Evolutionary conservation across 306 rosid species (phyloP).

Genomic region (Dicorynia guianensis): DNA sequence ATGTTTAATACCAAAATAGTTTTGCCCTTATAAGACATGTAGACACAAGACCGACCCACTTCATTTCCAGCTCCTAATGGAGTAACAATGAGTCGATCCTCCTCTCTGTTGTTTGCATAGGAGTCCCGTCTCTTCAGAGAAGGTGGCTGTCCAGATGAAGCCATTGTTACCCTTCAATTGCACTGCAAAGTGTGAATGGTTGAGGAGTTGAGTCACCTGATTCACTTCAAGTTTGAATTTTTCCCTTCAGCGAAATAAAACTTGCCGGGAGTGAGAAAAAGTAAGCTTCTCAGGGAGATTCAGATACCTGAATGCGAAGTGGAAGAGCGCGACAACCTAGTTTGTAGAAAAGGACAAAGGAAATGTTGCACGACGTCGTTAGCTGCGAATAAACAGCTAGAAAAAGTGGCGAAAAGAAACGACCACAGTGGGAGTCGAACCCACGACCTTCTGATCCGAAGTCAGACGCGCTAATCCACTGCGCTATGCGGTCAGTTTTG

Average conservation of each 20-base stretch:
- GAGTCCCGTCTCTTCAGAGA: conserved; percentile 67
- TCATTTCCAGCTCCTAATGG: conserved; percentile 95
- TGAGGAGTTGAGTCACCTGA: not conserved
- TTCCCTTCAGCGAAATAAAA: not conserved
- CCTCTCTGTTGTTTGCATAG: conserved; percentile 61
- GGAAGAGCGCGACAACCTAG: not conserved
- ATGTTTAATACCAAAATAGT: conserved; percentile 53
- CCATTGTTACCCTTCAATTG: conserved; percentile 46
- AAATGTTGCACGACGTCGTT: not conserved
- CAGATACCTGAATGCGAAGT: not conserved
- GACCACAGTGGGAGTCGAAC: conserved; percentile 82
- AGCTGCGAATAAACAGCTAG: rapidly evolving
- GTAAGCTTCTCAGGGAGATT: too few relatives aligned
- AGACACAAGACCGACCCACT: conserved; percentile 93
- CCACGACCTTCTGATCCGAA: conserved; percentile 86
- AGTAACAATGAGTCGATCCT: conserved; percentile 72
- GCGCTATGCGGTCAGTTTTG: conserved; percentile 93
- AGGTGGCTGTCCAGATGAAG: conserved; percentile 50
- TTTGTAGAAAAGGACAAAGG: not conserved
- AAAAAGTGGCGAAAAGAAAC: rapidly evolving
- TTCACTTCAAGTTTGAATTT: not conserved
- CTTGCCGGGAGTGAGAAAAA: too few relatives aligned
- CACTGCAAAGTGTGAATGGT: not conserved
- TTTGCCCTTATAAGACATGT: conserved; percentile 84
- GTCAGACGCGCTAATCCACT: conserved; percentile 89